Evolutionary conservation across 2,329 filamentous ascomycete genomes (phyloP).

Genomic region (Hortaea sp.): DNA sequence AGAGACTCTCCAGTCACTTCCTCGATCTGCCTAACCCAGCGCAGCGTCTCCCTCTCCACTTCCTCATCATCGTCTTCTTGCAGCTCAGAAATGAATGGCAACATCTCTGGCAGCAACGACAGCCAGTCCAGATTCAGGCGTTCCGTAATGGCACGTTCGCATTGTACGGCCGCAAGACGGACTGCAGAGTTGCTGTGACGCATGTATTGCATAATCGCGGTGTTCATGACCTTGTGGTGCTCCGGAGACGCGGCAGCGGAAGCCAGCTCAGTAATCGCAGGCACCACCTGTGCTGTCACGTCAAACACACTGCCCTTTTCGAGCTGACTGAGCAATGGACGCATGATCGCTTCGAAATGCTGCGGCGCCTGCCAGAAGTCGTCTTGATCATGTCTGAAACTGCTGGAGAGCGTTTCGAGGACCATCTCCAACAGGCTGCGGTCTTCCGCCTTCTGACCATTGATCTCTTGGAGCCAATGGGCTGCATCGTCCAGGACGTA

Average conservation of each 20-base stretch:
- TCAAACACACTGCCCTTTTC: slow-evolving; percentile 35
- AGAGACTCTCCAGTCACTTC: slow-evolving; percentile 79
- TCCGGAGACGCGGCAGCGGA: slow-evolving; percentile 72
- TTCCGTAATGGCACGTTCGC: slow-evolving; percentile 60
- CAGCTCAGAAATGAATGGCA: slow-evolving; percentile 89
- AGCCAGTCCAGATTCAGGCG: slow-evolving; percentile 89
- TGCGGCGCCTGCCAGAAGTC: slow-evolving; percentile 90
- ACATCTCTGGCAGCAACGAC: slow-evolving; percentile 81
- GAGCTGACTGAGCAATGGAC: slow-evolving; percentile 57
- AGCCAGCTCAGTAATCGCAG: slow-evolving; percentile 70
- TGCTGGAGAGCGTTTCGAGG: slow-evolving; percentile 60
- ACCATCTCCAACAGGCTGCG: slow-evolving; percentile 59
- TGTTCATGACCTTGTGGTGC: slow-evolving; percentile 85
- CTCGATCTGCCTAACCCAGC: slow-evolving; percentile 88
- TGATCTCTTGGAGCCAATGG: slow-evolving; percentile 44
- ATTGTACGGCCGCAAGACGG: slow-evolving; percentile 70
- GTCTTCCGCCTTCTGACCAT: slow-evolving; percentile 21
- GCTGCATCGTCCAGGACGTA: slow-evolving; percentile 72
- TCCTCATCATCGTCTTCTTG: slow-evolving; percentile 93
- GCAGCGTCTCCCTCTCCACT: slow-evolving; percentile 79
- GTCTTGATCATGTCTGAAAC: slow-evolving; percentile 83
- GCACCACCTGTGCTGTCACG: slow-evolving; percentile 46
- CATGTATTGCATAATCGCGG: slow-evolving; percentile 64
- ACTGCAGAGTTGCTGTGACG: slow-evolving; percentile 61
- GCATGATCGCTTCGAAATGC: slow-evolving; percentile 66